Evolutionary conservation across 176 grass and related monocot species (phyloP), one percentile per base, ranked within the genome.

Genomic region (Canna indica): DNA sequence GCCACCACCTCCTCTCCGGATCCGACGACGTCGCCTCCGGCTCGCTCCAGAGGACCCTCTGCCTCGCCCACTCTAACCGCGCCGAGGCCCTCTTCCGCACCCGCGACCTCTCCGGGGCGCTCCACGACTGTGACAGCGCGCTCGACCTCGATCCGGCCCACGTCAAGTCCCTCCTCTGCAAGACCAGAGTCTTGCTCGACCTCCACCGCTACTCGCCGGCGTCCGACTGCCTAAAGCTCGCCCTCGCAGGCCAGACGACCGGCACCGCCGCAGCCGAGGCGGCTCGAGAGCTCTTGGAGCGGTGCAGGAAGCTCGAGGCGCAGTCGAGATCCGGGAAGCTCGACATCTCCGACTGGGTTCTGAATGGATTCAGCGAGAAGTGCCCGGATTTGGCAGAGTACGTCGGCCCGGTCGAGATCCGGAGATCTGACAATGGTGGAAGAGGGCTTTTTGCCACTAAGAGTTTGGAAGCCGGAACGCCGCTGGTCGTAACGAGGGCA

Each of bases 301-400:
- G 73, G 64, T 87, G 85, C 64, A 76, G 68, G 77, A 85, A 78
- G 24, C 72, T 96, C 5, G 93, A 87, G 27, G 70, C 50, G 45
- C 84, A 89, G 76, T 79, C 93, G 38, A 80, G 82, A 76, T 90
- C 68, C 24, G 93, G 88, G 0, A 41, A 73, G 20, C 70, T 91
- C 77, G 88, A 97, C 41, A 66, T 92, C 50, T 90, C 88, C 0
- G 83, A 88, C 0, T 97, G 88, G 93, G 71, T 92, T 1, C 75
- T 91, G 22, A 65, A 68, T 0, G 82, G 83, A 5, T 97, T 89
- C 73, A 3, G 48, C 22, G 84, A 82, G 42, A 91, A 89, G 31
- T 80, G 42, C 65, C 84, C 88, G 0, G 86, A 97, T 25, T 81
- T 96, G 46, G 88, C 93, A 1, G 86, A 90, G 74, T 83, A 69